phyloP scores from a whole-genome alignment of 2,329 filamentous ascomycete species.

The Tympanopsis confertula region DNA sequence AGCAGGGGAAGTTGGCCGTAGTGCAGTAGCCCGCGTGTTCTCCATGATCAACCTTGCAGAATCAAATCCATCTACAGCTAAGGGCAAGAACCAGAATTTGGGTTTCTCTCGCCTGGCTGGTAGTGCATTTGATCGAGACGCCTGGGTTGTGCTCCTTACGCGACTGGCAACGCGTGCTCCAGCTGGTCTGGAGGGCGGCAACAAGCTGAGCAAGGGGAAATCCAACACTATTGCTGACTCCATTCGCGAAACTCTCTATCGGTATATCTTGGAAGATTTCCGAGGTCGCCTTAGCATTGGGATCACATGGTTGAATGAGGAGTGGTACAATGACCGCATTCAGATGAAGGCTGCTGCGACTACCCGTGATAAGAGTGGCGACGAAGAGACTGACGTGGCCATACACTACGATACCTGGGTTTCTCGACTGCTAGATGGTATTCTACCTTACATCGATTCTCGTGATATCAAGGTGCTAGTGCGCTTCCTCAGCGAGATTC shows the following conservation, averaged over 20 bases:
- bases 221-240: constrained; percentile 40
- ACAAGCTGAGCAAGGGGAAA: constrained; percentile 21
- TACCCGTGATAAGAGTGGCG: constrained; percentile 22
- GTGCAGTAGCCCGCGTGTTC: constrained; percentile 67
- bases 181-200: constrained; percentile 49
- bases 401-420: constrained; percentile 71
- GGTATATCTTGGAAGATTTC: constrained; percentile 86
- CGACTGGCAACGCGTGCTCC: constrained; percentile 72
- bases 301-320: constrained; percentile 88
- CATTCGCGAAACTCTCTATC: constrained; percentile 71
- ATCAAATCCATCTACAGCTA: constrained; percentile 31
- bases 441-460: constrained; percentile 80
- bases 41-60: constrained; percentile 65
- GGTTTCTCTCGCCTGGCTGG: constrained; percentile 79
- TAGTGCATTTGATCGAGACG: constrained; percentile 72
- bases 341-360: constrained; percentile 26
- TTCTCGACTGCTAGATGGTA: constrained; percentile 72
- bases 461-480: constrained; percentile 75
- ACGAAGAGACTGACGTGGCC: constrained; percentile 25
- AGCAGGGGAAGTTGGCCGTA: constrained; percentile 62
- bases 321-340: constrained; percentile 88
- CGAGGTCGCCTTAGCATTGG: constrained; percentile 78
- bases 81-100: constrained; percentile 44
- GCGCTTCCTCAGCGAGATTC: constrained; percentile 83
- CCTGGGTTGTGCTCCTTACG: constrained; percentile 81